Conservation (phyloP, 495 filamentous ascomycete genomes). For the Pseudotulostoma volvatum region DNA sequence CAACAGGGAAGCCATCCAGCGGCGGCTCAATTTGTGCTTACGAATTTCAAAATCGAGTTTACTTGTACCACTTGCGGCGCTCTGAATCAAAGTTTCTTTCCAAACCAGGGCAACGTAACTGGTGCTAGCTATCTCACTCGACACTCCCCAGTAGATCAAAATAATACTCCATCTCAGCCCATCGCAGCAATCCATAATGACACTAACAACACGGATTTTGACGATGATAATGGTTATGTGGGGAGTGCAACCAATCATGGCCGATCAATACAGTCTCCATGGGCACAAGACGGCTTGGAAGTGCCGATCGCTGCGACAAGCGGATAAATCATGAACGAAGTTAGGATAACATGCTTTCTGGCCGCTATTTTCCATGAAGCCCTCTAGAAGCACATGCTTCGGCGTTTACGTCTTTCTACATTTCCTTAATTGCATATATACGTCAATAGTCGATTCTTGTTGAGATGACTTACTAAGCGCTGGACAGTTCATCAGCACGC, state of each 20-base stretch:
- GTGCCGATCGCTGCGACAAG: background rate
- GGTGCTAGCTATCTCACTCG: constrained; percentile 17
- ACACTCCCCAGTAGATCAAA: constrained; percentile 13
- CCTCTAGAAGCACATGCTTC: too few species aligned
- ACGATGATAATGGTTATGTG: background rate
- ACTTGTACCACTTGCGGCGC: constrained; percentile 29
- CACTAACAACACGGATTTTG: background rate
- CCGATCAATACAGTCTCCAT: background rate
- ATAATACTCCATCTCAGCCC: background rate
- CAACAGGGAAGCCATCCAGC: constrained; percentile 13
- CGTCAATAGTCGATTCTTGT: background rate
- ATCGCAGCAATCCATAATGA: background rate
- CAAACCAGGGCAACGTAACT: constrained; percentile 27
- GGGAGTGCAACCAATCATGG: background rate
- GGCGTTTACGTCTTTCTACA: too few species aligned
- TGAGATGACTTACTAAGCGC: background rate
- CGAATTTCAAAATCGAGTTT: constrained; percentile 32
- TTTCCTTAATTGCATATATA: background rate
- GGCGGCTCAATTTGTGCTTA: constrained; percentile 19
- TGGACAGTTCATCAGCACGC: background rate
- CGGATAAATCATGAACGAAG: background rate
- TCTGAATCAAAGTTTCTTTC: constrained; percentile 30
- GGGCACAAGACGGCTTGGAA: background rate
- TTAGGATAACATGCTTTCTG: background rate
- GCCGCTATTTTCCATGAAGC: background rate